These are phyloP conservation scores for Choiromyces venosus DNA, from an alignment of 495 filamentous ascomycete genomes.

Conservation along the genomic window DNA sequence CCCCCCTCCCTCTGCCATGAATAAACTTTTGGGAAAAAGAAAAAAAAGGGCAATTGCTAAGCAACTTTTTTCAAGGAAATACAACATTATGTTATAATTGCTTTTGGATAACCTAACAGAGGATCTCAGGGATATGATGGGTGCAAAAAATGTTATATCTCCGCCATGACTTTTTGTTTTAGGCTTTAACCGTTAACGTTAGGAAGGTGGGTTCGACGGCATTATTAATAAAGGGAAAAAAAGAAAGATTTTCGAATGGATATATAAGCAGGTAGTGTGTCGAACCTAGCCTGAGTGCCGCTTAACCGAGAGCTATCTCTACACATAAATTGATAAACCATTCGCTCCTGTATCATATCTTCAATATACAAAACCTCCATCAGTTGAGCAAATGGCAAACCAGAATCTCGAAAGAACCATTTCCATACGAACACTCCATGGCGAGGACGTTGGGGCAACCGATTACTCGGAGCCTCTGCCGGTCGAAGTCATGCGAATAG, in stretches of 20 bases:
- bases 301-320: not conserved
- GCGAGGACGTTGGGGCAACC: slow-evolving; percentile 11
- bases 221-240: not conserved
- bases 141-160: not conserved
- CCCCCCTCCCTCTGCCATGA: not conserved
- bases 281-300: not conserved
- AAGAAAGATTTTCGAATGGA: not conserved
- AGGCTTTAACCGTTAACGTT: not conserved
- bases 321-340: not conserved
- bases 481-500: slow-evolving; percentile 18
- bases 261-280: not conserved
- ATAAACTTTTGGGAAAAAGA: not conserved
- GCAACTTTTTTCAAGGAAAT: not conserved
- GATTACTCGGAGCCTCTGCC: slow-evolving; percentile 26
- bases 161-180: not conserved
- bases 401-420: slow-evolving; percentile 25
- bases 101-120: not conserved
- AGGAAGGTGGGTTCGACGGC: not conserved
- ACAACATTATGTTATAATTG: not conserved
- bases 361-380: not conserved
- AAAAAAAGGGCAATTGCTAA: not conserved
- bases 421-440: slow-evolving; percentile 27
- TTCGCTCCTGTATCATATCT: not conserved
- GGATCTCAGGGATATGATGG: not conserved
- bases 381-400: slow-evolving; percentile 10